A percentile compares a stretch with the other conserved stretches of the same genome.
Conservation (phyloP, 805 yeast species). For the Metschnikowia orientalis region DNA sequence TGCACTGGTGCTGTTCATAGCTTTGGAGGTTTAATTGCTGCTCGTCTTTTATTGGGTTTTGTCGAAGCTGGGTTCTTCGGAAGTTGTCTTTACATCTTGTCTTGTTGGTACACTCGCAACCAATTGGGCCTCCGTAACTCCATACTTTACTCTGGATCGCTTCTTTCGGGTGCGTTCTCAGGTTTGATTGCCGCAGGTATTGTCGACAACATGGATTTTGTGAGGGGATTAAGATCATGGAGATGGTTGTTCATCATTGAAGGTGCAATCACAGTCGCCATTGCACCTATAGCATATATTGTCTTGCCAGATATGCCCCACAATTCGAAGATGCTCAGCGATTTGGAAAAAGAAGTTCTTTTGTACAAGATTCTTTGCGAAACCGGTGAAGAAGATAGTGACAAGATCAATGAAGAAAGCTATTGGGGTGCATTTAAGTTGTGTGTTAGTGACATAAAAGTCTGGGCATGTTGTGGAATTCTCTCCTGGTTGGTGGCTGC, state of each 20-base stretch:
- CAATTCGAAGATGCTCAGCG: conserved; percentile 43
- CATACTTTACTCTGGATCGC: conserved; percentile 47
- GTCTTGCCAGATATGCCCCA: conserved; percentile 52
- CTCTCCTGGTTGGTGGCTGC: conserved; percentile 50
- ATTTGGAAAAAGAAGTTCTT: conserved; percentile 42
- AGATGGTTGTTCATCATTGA: conserved; percentile 54
- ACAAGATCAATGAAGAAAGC: conserved; percentile 31
- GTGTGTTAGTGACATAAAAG: conserved; percentile 39
- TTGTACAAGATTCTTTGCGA: conserved; percentile 39
- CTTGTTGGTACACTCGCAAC: conserved; percentile 52
- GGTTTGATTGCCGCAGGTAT: conserved; percentile 56
- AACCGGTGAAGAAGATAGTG: conserved; percentile 39
- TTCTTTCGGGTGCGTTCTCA: conserved; percentile 50
- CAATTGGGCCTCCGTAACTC: conserved; percentile 49
- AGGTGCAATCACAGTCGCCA: conserved; percentile 48
- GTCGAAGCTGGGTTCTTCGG: conserved; percentile 46
- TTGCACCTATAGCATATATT: conserved; percentile 42
- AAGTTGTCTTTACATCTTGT: conserved; percentile 46
- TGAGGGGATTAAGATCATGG: conserved; percentile 34
- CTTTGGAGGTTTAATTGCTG: conserved; percentile 41
- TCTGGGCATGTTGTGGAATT: conserved; percentile 45
- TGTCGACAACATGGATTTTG: conserved; percentile 32
- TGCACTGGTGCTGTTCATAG: conserved; percentile 45
- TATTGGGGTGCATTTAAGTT: conserved; percentile 33
- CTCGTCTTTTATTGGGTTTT: conserved; percentile 46